Base-by-base conservation (phyloP, 371 early-diverging fungal genomes). In the Umbelopsis sp. region DNA sequence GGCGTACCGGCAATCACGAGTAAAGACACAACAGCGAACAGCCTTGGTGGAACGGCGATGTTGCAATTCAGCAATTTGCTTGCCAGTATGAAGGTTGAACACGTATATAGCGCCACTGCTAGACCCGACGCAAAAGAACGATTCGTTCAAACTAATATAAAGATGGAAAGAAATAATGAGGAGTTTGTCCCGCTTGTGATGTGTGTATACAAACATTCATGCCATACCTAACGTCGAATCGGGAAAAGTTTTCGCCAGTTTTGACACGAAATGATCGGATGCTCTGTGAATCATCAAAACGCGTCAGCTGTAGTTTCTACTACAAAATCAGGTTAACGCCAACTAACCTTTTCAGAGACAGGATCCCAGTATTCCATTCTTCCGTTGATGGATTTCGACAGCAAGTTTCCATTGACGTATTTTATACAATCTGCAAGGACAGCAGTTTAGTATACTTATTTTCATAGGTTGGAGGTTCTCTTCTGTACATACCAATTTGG, bases 1-100 rank as follows among this genome's bases (percentile, higher is more conserved):
- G 53, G n/a, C 80, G 73, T 84, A 89, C 91, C 91, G 83, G 72
- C 89, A 87, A 80, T 94, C 90, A 38, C 90, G 76, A 2, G 93
- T 82, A 77, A 95, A 95, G 18, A 81, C 86, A 69, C 93, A 92
- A 68, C 91, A 90, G 37, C 89, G 86, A 9, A 95, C 88, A 1
- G 93, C 86, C 57, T 92, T 91, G 20, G 88, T 91, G 7, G 94
- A 90, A 50, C 94, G 79, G 69, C 92, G 88, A 74, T 95, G 93
- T n/a, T 79, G 80, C 37, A 95, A 74, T 53, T 89, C 90, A 12
- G 89, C 70, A 5, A 93, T 75, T 9, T 86, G 38, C 68, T 82
- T 85, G 29, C 93, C 93, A 12, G 77, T 89, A 4, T 85, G 79
- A 9, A 94, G 70, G 68, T 87, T 85, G 72, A 87, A 94, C 1